Conservation (phyloP, 2,329 filamentous ascomycete species). For the Cordyceps fumosorosea region DNA sequence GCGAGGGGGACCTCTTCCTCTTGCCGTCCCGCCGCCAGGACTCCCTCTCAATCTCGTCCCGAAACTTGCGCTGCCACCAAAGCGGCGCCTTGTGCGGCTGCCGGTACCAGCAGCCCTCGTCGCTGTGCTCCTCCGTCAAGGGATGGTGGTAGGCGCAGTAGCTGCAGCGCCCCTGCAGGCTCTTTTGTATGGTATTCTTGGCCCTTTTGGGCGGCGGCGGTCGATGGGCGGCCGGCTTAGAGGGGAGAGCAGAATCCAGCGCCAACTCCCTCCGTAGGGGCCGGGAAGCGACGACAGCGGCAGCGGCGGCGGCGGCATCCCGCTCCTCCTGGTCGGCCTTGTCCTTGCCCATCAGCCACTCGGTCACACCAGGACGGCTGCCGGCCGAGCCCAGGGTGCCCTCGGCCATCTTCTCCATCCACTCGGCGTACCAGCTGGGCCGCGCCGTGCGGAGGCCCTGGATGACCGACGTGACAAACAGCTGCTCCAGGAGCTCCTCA, state of each 20-base stretch:
- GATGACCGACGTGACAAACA: neutral
- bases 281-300: neutral
- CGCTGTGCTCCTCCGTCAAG: neutral
- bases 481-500: constrained; percentile 5
- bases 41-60: neutral
- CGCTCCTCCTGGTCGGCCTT: neutral
- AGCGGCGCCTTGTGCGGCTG: constrained; percentile 1
- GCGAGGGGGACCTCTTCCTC: neutral
- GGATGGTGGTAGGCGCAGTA: neutral
- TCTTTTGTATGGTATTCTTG: too few species aligned
- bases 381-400: neutral
- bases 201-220: neutral
- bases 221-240: neutral
- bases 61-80: neutral
- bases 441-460: neutral
- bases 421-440: constrained; percentile 3
- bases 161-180: neutral
- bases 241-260: neutral
- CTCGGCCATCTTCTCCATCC: neutral
- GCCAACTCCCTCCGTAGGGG: neutral
- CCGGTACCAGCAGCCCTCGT: neutral
- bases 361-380: neutral
- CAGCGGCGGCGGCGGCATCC: neutral
- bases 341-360: constrained; percentile 6
- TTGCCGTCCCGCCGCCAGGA: neutral